Conservation (phyloP, 257 asterid genomes). For the Fraxinus anomala region DNA sequence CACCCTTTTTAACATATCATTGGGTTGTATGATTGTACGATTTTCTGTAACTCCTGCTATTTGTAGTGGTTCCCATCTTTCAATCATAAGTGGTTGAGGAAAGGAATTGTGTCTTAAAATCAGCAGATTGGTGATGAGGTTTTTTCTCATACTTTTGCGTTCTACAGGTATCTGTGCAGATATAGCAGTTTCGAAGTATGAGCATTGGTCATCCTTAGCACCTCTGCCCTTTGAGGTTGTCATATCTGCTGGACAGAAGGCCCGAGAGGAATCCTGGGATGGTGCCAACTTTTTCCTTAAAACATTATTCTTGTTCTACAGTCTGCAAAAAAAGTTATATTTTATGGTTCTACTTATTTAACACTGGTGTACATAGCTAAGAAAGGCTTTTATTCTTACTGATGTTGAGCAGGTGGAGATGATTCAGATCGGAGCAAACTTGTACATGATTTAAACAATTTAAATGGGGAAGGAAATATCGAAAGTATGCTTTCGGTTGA, state of each 20-base stretch:
- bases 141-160: slow-evolving; percentile 23
- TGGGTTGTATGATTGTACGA: slow-evolving; percentile 1
- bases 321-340: slow-evolving; percentile 15
- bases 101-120: not conserved
- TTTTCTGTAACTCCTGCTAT: not conserved
- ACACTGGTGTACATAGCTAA: slow-evolving; percentile 25
- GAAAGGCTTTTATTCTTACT: slow-evolving; percentile 16
- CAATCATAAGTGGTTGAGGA: not conserved
- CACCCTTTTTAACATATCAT: not conserved
- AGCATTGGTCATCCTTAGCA: slow-evolving; percentile 94
- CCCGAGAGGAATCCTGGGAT: slow-evolving; percentile 84
- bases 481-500: too few species aligned
- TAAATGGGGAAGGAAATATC: too few species aligned
- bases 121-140: not conserved
- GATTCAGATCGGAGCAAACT: slow-evolving; percentile 46
- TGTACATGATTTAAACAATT: slow-evolving; percentile 52
- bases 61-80: not conserved
- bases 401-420: slow-evolving; percentile 41
- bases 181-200: slow-evolving; percentile 77
- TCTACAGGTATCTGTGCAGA: slow-evolving; percentile 83
- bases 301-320: slow-evolving; percentile 12
- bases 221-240: slow-evolving; percentile 98
- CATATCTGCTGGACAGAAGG: slow-evolving; percentile 94
- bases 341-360: slow-evolving; percentile 11
- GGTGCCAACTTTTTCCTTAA: slow-evolving; percentile 53